Evolutionary conservation across 208 protist genomes (phyloP).

Genomic region (Wallacemonas sp.): DNA sequence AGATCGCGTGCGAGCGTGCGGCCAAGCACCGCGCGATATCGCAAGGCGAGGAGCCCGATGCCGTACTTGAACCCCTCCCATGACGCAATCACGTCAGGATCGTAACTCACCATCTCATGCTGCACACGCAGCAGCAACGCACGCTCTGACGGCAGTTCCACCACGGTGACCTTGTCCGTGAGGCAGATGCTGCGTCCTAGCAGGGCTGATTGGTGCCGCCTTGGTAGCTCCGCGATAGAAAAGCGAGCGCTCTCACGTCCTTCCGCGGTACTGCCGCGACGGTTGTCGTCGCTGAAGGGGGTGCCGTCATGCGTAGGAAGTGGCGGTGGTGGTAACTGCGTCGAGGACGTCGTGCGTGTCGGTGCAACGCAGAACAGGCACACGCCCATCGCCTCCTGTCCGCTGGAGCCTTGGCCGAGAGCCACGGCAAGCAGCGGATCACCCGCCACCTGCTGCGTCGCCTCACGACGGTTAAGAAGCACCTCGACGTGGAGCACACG

Average conservation of each 20-base stretch:
- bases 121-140: constrained; percentile 47
- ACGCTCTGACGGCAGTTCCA: constrained; percentile 41
- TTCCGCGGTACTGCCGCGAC: not conserved
- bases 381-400: constrained; percentile 26
- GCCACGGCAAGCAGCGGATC: constrained; percentile 56
- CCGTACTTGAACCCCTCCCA: constrained; percentile 82
- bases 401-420: constrained; percentile 39
- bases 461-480: constrained; percentile 32
- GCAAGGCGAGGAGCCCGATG: constrained; percentile 53
- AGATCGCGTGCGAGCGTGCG: constrained; percentile 52
- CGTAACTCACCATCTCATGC: constrained; percentile 42
- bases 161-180: constrained; percentile 33
- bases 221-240: not conserved
- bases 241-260: not conserved
- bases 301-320: not conserved
- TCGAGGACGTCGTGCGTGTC: not conserved
- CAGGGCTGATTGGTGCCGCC: not conserved
- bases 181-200: constrained; percentile 6
- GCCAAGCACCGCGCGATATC: constrained; percentile 50
- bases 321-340: not conserved
- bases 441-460: constrained; percentile 25
- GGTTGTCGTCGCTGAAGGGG: not conserved
- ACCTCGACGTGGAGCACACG: constrained; percentile 57
- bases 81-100: constrained; percentile 75
- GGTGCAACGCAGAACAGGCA: constrained; percentile 37